Conservation (phyloP, 352 stramenopile genomes). For the Pythium brassicae region DNA sequence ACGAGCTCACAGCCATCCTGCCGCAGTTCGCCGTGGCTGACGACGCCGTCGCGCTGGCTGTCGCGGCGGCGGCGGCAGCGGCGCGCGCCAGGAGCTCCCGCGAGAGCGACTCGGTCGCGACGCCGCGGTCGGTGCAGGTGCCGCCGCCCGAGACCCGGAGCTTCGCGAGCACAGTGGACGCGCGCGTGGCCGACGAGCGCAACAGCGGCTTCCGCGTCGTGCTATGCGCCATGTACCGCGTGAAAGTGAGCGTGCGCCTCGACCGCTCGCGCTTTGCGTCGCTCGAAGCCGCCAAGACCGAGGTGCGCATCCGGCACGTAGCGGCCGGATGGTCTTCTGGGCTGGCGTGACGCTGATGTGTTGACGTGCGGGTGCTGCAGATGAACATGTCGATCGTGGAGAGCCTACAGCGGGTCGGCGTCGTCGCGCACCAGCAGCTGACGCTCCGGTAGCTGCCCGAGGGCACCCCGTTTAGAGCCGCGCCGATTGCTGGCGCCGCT, state of each 20-base stretch:
- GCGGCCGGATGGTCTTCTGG: no score
- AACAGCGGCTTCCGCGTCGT: conserved; percentile 27
- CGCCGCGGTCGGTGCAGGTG: conserved; percentile 18
- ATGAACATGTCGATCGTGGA: conserved; percentile 68
- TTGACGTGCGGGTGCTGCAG: conserved; percentile 14
- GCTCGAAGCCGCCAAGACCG: conserved; percentile 53
- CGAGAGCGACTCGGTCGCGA: conserved; percentile 11
- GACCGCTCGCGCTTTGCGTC: conserved; percentile 47
- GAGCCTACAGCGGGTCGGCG: conserved; percentile 36
- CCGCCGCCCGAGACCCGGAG: conserved; percentile 19
- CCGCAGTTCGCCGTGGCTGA: conserved; percentile 28
- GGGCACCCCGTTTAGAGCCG: neutral
- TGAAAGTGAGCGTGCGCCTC: conserved; percentile 60
- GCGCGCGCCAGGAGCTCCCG: conserved; percentile 7
- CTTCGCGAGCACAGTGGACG: conserved; percentile 23
- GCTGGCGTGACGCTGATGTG: neutral
- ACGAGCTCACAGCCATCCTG: conserved; percentile 28
- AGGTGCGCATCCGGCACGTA: conserved; percentile 40
- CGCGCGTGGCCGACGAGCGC: conserved; percentile 18
- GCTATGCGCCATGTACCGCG: conserved; percentile 46
- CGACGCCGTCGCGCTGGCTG: neutral
- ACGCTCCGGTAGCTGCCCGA: conserved; percentile 10
- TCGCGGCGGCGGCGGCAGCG: no score
- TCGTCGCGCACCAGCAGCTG: conserved; percentile 20
- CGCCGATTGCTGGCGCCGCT: conserved; percentile 16